phyloP scores from a whole-genome alignment of 2,329 filamentous ascomycete genomes.

The Dactylonectria estremocensis region DNA sequence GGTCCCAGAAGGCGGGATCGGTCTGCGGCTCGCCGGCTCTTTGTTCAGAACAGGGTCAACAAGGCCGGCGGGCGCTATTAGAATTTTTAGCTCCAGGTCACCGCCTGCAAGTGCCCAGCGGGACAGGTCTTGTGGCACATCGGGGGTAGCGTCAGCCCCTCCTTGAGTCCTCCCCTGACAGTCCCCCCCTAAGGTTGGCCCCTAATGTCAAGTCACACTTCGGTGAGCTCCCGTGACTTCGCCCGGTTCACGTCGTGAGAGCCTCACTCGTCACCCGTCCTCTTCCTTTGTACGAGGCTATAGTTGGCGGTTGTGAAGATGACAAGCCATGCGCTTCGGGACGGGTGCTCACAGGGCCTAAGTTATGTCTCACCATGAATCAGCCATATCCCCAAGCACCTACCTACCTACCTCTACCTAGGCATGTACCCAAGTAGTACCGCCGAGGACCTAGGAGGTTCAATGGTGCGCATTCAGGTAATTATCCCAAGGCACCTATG shows the following conservation, averaged over 20 bases:
- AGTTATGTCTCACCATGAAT: not conserved
- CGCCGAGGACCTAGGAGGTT: no score
- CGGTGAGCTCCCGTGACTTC: not conserved
- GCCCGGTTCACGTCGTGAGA: not conserved
- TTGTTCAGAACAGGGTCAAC: not conserved
- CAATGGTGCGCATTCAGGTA: no score
- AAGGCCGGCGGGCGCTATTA: not conserved
- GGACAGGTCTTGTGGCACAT: not conserved
- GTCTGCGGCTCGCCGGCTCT: not conserved
- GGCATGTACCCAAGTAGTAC: no score
- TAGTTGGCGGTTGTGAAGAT: not conserved
- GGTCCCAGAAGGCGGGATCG: not conserved
- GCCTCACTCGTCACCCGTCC: not conserved
- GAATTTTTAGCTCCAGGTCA: not conserved
- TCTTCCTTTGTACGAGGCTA: not conserved
- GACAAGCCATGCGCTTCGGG: not conserved
- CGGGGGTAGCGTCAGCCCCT: not conserved
- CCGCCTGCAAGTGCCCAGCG: not conserved
- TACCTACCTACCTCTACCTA: no score
- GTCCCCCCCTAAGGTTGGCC: not conserved
- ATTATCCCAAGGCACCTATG: no score
- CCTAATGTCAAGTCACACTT: not conserved
- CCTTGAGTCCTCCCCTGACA: not conserved
- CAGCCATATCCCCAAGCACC: not conserved
- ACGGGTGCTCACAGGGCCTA: not conserved